These are phyloP conservation scores for Leccinum arenicola DNA, from an alignment of 768 basidiomycete genomes.

Conservation along the genomic window DNA sequence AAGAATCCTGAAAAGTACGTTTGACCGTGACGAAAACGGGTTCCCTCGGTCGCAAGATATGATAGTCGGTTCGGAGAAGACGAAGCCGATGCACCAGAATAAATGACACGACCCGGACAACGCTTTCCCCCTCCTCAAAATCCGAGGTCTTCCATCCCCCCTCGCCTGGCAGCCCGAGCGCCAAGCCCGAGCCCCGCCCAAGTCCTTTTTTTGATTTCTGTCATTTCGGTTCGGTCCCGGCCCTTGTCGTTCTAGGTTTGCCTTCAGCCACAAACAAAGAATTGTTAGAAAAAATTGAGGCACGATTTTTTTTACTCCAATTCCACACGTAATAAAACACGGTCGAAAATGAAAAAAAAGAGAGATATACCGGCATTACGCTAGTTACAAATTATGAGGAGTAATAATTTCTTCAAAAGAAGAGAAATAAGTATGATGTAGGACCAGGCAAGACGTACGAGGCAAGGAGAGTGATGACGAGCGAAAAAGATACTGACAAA, in stretches of 20 bases:
- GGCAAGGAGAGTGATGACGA: not conserved
- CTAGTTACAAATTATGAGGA: conserved; percentile 29
- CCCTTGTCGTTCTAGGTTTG: not conserved
- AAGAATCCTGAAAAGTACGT: not conserved
- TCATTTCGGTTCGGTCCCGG: not conserved
- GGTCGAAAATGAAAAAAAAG: not conserved
- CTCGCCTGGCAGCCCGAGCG: too few species aligned
- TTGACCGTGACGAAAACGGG: not conserved
- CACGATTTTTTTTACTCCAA: not conserved
- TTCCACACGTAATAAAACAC: not conserved
- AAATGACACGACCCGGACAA: too few species aligned
- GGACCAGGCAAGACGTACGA: not conserved
- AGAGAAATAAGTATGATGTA: not conserved
- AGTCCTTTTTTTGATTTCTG: not conserved
- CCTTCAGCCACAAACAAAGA: not conserved
- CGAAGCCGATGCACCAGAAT: too few species aligned
- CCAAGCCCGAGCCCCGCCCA: not conserved
- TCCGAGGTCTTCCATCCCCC: too few species aligned
- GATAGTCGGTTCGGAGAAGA: not conserved
- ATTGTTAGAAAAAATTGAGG: not conserved
- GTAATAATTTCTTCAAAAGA: not conserved
- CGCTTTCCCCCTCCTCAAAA: too few species aligned
- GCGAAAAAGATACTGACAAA: not conserved
- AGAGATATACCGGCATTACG: conserved; percentile 20
- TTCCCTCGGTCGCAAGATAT: not conserved